Evolutionary conservation across 352 stramenopile species (phyloP).

Genomic region (Phytophthora europaea): DNA sequence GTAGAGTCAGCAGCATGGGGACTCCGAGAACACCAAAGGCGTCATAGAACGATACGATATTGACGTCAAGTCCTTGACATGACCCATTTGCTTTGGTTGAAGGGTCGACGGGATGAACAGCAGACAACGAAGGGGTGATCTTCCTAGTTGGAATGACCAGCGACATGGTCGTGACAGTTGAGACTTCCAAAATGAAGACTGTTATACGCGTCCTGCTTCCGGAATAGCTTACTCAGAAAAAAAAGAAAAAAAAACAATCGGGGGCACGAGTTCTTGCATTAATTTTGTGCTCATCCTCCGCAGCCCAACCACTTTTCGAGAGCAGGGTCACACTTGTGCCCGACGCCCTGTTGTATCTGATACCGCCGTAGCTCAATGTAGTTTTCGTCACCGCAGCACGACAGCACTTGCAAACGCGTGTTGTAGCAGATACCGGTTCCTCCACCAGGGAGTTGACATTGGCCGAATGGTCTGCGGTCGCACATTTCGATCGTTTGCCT

Average conservation of each 20-base stretch:
- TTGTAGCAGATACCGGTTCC: slow-evolving; percentile 30
- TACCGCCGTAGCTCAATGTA: slow-evolving; percentile 28
- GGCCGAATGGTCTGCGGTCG: slow-evolving; percentile 26
- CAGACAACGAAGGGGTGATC: not conserved
- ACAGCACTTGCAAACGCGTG: slow-evolving; percentile 35
- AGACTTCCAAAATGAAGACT: not conserved
- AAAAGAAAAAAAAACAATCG: no score
- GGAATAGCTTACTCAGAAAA: not conserved
- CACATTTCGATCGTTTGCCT: slow-evolving; percentile 34
- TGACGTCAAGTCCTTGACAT: not conserved
- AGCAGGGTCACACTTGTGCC: slow-evolving; percentile 16
- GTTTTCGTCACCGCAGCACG: slow-evolving; percentile 26
- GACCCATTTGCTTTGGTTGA: not conserved
- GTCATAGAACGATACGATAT: not conserved
- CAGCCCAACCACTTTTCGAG: slow-evolving; percentile 31
- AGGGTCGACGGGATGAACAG: not conserved
- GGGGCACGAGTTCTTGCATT: no score
- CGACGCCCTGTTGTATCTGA: slow-evolving; percentile 26
- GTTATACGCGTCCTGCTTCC: not conserved
- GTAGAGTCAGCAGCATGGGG: slow-evolving; percentile 26
- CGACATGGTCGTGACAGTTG: not conserved
- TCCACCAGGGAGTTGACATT: slow-evolving; percentile 17
- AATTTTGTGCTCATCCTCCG: not conserved
- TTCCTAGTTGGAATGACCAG: not conserved
- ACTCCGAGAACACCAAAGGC: slow-evolving; percentile 18